Evolutionary conservation across 2,329 filamentous ascomycete genomes (phyloP).

Genomic region (Botrytis paeoniae): DNA sequence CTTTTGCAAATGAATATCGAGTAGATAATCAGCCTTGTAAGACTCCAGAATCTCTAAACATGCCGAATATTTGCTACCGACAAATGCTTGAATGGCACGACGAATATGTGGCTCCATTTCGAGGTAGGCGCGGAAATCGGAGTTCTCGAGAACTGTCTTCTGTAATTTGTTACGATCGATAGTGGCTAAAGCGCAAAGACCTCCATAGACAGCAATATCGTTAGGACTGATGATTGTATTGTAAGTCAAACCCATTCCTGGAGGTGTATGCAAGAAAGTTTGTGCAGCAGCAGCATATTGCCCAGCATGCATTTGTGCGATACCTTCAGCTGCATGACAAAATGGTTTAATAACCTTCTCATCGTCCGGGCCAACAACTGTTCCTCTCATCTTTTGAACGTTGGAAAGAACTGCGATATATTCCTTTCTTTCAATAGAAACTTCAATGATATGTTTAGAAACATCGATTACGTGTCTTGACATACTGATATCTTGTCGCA

Average conservation of each 20-base stretch:
- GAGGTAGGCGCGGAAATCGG: constrained; percentile 77
- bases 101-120: constrained; percentile 93
- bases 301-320: constrained; percentile 56
- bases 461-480: constrained; percentile 81
- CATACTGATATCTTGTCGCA: constrained; percentile 87
- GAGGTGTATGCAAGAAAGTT: constrained; percentile 50
- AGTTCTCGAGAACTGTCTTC: constrained; percentile 72
- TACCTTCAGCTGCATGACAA: constrained; percentile 55
- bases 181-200: constrained; percentile 82
- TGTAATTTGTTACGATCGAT: constrained; percentile 80
- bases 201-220: constrained; percentile 89
- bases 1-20: constrained; percentile 80
- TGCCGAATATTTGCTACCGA: constrained; percentile 81
- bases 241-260: constrained; percentile 53
- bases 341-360: constrained; percentile 51
- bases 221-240: constrained; percentile 75
- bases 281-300: constrained; percentile 66
- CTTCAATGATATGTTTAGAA: constrained; percentile 71
- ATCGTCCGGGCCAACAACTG: constrained; percentile 43
- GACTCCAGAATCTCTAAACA: constrained; percentile 80
- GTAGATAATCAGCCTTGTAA: constrained; percentile 80
- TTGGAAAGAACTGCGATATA: constrained; percentile 68
- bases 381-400: constrained; percentile 62
- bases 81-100: constrained; percentile 84
- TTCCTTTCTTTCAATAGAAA: constrained; percentile 72